Evolutionary conservation across 2,329 filamentous ascomycete genomes (phyloP).

Genomic region (Fusarium verticillioides): DNA sequence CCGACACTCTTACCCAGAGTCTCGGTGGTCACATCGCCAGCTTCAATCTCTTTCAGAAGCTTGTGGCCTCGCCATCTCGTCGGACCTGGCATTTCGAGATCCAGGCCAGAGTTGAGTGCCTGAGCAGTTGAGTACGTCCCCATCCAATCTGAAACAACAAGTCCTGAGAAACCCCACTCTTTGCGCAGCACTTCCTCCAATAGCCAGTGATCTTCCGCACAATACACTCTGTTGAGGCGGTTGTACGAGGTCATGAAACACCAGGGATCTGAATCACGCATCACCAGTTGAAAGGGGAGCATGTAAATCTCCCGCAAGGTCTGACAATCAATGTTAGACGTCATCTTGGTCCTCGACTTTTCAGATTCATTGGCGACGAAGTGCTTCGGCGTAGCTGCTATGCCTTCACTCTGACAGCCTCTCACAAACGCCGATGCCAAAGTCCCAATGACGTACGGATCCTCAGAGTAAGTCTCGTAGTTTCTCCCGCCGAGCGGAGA

Average conservation of each 20-base stretch:
- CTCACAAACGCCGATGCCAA: slow-evolving; percentile 9
- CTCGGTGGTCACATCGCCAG: not conserved
- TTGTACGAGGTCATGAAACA: slow-evolving; percentile 18
- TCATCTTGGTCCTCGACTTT: slow-evolving; percentile 6
- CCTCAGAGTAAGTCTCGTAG: slow-evolving; percentile 17
- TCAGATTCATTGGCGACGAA: slow-evolving; percentile 17
- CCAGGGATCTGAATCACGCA: slow-evolving; percentile 12
- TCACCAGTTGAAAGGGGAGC: slow-evolving; percentile 2
- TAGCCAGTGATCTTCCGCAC: not conserved
- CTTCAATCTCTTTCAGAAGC: not conserved
- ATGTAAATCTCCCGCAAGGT: slow-evolving; percentile 8
- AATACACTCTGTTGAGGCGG: not conserved
- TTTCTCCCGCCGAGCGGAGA: slow-evolving; percentile 6
- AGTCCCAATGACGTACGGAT: not conserved
- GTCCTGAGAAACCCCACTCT: not conserved
- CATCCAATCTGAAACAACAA: slow-evolving; percentile 10
- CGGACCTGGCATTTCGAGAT: slow-evolving; percentile 11
- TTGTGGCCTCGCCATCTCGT: not conserved
- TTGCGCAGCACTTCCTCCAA: not conserved
- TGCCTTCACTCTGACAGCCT: slow-evolving; percentile 1
- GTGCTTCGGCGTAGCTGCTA: slow-evolving; percentile 11
- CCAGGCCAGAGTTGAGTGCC: not conserved
- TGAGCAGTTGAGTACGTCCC: slow-evolving; percentile 9
- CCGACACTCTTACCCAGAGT: not conserved
- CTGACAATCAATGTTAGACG: slow-evolving; percentile 1